phyloP scores from a whole-genome alignment of 768 basidiomycete species.

The Boletus tylopilopsis region DNA sequence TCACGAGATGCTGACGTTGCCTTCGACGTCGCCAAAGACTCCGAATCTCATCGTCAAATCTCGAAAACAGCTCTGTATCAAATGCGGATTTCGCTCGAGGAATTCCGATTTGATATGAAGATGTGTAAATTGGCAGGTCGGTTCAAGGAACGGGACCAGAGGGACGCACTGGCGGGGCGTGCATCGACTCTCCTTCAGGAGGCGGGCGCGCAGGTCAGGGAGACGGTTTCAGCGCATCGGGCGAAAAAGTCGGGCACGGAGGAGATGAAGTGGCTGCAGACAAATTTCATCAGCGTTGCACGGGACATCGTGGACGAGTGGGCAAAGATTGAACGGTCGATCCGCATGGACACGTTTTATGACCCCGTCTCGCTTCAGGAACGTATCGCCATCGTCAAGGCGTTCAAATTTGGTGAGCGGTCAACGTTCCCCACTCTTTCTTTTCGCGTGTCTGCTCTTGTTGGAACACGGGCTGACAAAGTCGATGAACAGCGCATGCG shows the following conservation, averaged over 20 bases:
- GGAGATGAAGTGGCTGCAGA: slow-evolving; percentile 38
- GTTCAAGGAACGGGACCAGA: slow-evolving; percentile 13
- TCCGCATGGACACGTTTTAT: slow-evolving; percentile 46
- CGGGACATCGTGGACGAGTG: slow-evolving; percentile 44
- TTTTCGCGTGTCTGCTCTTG: too few relatives aligned
- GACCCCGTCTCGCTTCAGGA: slow-evolving; percentile 52
- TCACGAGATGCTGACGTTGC: slow-evolving; percentile 45
- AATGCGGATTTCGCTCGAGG: slow-evolving; percentile 46
- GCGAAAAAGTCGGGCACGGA: slow-evolving; percentile 23
- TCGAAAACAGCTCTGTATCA: slow-evolving; percentile 40
- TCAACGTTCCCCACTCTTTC: too few relatives aligned
- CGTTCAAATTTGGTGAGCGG: slow-evolving; percentile 22
- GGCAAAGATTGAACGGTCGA: slow-evolving; percentile 36
- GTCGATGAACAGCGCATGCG: slow-evolving; percentile 27
- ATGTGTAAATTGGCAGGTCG: slow-evolving; percentile 25
- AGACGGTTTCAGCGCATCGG: slow-evolving; percentile 6
- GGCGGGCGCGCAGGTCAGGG: neutral
- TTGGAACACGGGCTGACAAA: too few relatives aligned
- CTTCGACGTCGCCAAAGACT: slow-evolving; percentile 41
- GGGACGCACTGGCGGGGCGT: slow-evolving; percentile 21
- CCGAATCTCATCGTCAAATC: slow-evolving; percentile 52
- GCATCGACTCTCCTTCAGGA: slow-evolving; percentile 12
- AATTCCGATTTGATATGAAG: slow-evolving; percentile 45
- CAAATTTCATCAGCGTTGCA: slow-evolving; percentile 39
- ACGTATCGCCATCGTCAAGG: slow-evolving; percentile 45